A percentile compares a stretch with the other conserved stretches of the same genome.
Conservation (phyloP, 805 yeast genomes). For the Suhomyces pyralidae region DNA sequence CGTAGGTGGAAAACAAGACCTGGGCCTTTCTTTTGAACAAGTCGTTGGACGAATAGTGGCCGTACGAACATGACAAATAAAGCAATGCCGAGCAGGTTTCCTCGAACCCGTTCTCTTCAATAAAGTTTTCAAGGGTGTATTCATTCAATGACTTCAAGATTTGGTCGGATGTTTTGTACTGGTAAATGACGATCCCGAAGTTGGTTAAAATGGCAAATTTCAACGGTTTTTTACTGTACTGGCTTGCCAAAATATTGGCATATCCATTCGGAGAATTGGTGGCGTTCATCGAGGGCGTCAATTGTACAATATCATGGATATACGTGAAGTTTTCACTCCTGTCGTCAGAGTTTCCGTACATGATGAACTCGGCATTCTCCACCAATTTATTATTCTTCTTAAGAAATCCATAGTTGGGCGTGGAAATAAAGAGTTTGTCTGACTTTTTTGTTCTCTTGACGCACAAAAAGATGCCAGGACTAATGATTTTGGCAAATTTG, state of each 20-base stretch:
- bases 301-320: slow-evolving; percentile 70
- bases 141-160: slow-evolving; percentile 69
- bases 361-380: slow-evolving; percentile 76
- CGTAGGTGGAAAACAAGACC: slow-evolving; percentile 51
- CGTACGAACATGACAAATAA: slow-evolving; percentile 74
- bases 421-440: slow-evolving; percentile 63
- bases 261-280: slow-evolving; percentile 75
- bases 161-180: slow-evolving; percentile 76
- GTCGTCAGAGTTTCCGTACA: slow-evolving; percentile 20
- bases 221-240: slow-evolving; percentile 64
- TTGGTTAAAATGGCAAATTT: slow-evolving; percentile 81
- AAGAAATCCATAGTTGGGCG: slow-evolving; percentile 81
- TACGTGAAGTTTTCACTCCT: slow-evolving; percentile 21
- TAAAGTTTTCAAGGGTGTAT: slow-evolving; percentile 62
- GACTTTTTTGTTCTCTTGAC: slow-evolving; percentile 48
- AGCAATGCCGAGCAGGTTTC: slow-evolving; percentile 90
- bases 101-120: slow-evolving; percentile 75
- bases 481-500: slow-evolving; percentile 56
- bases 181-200: slow-evolving; percentile 71
- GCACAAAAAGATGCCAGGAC: slow-evolving; percentile 86
- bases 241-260: slow-evolving; percentile 84
- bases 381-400: slow-evolving; percentile 68
- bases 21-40: slow-evolving; percentile 45
- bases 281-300: slow-evolving; percentile 69
- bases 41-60: slow-evolving; percentile 49